Base-by-base conservation (phyloP, 176 grass and related monocot genomes). In the Microstegium vimineum region DNA sequence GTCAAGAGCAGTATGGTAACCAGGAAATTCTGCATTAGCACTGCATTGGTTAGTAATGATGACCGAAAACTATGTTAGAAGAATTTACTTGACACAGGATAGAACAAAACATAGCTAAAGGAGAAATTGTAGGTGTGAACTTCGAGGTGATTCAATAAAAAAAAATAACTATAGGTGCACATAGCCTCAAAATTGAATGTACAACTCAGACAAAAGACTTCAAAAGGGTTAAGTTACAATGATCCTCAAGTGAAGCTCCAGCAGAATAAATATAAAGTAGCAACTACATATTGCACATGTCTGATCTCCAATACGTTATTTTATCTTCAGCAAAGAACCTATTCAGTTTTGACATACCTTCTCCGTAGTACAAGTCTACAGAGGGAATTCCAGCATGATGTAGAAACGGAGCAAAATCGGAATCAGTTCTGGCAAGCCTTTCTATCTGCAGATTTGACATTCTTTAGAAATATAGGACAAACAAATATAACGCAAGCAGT, bases 401-500 rank as follows among this genome's bases (percentile, higher is more conserved):
- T 75, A 98, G 65, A 84, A 98, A 98, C 41, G 92, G 78, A 68
- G 92, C 78, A 20, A 98, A 98, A 72, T 98, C 95, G 20, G 95
- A 98, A 93, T 98, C 95, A 86, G 82, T 90, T 93, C 95, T 94
- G 45, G 89, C 88, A 85, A 98, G 90, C 82, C 95, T 93, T 82
- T 95, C 95, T 84, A 98, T 94, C 88, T 94, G 89, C 81, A 88
- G 62, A 85, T 61, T 57, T 73, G 32, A 66, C 27, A 18, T 79
- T 52, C 8, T 59, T 90, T 71, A 86, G 32, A 64, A 77, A 46
- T 62, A n/a, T n/a, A 70, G 66, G 86, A 74, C 4, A 17, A 66
- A 49, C 1, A 90, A 61, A 72, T 72, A n/a, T 18, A 69, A 82
- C 26, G n/a, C 34, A 41, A 75, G 27, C 27, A 66, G 8, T 68